Conservation (phyloP, 2,329 filamentous ascomycete species). For the Aspergillus jensenii region DNA sequence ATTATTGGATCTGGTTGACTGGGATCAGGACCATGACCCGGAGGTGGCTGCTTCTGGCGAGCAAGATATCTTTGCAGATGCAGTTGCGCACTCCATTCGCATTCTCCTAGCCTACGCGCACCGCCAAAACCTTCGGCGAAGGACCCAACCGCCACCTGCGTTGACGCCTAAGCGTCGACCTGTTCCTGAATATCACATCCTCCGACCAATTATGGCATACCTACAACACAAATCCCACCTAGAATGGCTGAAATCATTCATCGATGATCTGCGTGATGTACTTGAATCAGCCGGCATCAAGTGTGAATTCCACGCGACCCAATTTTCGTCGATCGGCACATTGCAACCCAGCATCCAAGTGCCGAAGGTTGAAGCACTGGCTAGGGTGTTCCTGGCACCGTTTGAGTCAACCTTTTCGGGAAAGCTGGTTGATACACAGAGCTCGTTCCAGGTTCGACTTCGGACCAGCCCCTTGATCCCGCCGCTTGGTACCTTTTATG, state of each 20-base stretch:
- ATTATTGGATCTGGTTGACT: slow-evolving; percentile 65
- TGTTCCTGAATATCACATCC: slow-evolving; percentile 54
- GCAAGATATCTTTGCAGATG: slow-evolving; percentile 58
- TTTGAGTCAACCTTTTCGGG: slow-evolving; percentile 45
- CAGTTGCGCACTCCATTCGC: slow-evolving; percentile 66
- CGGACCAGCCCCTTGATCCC: slow-evolving; percentile 34
- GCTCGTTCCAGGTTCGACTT: slow-evolving; percentile 39
- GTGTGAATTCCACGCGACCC: slow-evolving; percentile 25
- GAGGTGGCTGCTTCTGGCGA: slow-evolving; percentile 29
- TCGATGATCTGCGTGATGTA: slow-evolving; percentile 31
- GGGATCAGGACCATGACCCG: slow-evolving; percentile 44
- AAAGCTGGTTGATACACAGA: slow-evolving; percentile 33
- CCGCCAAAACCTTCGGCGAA: slow-evolving; percentile 65
- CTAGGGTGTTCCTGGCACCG: slow-evolving; percentile 42
- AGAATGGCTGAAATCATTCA: slow-evolving; percentile 33
- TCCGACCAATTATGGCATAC: slow-evolving; percentile 58
- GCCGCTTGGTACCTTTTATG: slow-evolving; percentile 40
- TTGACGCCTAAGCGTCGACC: slow-evolving; percentile 52
- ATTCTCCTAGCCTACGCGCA: slow-evolving; percentile 79
- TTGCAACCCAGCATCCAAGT: slow-evolving; percentile 7
- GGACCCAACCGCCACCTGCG: slow-evolving; percentile 64
- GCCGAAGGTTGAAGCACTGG: slow-evolving; percentile 39
- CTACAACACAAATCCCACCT: slow-evolving; percentile 50
- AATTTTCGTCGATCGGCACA: slow-evolving; percentile 28
- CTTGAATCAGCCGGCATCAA: slow-evolving; percentile 33